A percentile compares a stretch with the other conserved stretches of the same genome.
Evolutionary conservation across 2,329 filamentous ascomycete species (phyloP).

Genomic region (Diaporthe eres): DNA sequence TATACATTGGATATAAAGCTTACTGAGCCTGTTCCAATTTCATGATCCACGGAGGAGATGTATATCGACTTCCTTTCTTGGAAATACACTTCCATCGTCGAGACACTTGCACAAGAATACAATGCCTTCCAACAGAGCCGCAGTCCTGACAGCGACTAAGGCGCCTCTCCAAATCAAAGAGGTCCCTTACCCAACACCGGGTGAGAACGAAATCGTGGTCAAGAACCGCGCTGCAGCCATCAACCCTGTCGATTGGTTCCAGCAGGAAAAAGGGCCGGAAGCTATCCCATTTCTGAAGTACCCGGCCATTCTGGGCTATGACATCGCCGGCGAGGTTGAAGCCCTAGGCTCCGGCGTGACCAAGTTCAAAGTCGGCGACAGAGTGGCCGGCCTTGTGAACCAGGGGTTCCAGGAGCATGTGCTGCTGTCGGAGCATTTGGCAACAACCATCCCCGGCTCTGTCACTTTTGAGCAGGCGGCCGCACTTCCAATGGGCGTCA

Average conservation of each 20-base stretch:
- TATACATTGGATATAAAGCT: not conserved
- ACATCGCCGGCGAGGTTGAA: constrained; percentile 53
- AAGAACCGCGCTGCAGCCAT: constrained; percentile 51
- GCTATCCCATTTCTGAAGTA: constrained; percentile 49
- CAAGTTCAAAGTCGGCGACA: constrained; percentile 53
- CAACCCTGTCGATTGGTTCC: constrained; percentile 51
- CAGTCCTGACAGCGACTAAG: constrained; percentile 29
- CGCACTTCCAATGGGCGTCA: constrained; percentile 48
- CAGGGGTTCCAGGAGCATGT: constrained; percentile 48
- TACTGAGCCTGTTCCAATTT: not conserved
- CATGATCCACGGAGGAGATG: not conserved
- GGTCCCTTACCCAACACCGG: constrained; percentile 23
- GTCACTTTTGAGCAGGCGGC: constrained; percentile 47
- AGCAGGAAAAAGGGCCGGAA: constrained; percentile 49
- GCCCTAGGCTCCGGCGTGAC: constrained; percentile 48
- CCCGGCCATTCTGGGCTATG: constrained; percentile 52
- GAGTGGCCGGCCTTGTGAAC: constrained; percentile 49
- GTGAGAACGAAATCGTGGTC: constrained; percentile 47
- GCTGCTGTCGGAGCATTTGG: constrained; percentile 44
- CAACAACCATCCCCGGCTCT: constrained; percentile 44
- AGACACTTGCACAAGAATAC: not conserved
- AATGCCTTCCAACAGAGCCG: constrained; percentile 39
- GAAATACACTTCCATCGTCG: not conserved
- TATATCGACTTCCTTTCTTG: not conserved
- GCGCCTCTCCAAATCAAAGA: constrained; percentile 33